phyloP scores from a whole-genome alignment of 163 green algal genomes.

The Prototheca cutis region DNA sequence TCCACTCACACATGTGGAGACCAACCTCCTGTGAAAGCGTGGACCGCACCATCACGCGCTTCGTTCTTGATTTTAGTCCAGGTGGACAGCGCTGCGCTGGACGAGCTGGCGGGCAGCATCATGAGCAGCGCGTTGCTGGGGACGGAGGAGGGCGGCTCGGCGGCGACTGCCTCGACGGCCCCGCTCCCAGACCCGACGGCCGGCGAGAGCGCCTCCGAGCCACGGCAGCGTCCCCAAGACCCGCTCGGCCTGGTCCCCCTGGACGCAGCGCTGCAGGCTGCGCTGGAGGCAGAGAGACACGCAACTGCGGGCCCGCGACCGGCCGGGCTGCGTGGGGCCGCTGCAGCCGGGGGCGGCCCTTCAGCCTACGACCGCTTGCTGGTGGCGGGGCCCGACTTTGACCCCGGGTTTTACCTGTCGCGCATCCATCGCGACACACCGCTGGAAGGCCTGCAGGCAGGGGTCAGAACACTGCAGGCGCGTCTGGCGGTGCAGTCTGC shows the following conservation, averaged over 20 bases:
- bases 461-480: conserved; percentile 4
- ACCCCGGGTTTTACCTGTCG: conserved; percentile 1
- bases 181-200: not conserved
- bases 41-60: too few species aligned
- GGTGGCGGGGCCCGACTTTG: not conserved
- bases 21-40: too few species aligned
- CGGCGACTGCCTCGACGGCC: too few species aligned
- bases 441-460: conserved; percentile 1
- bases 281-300: not conserved
- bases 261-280: not conserved
- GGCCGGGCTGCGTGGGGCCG: not conserved
- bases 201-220: not conserved
- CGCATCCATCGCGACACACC: not conserved
- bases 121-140: not conserved
- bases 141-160: not conserved
- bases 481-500: conserved; percentile 4
- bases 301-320: not conserved
- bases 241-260: not conserved
- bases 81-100: not conserved
- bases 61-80: too few species aligned
- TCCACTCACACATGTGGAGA: too few species aligned
- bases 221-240: not conserved
- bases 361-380: not conserved
- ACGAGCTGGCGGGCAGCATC: not conserved
- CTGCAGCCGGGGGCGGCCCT: not conserved